Evolutionary conservation across 2,329 filamentous ascomycete species (phyloP).

Genomic region (Trichoderma arundinaceum): DNA sequence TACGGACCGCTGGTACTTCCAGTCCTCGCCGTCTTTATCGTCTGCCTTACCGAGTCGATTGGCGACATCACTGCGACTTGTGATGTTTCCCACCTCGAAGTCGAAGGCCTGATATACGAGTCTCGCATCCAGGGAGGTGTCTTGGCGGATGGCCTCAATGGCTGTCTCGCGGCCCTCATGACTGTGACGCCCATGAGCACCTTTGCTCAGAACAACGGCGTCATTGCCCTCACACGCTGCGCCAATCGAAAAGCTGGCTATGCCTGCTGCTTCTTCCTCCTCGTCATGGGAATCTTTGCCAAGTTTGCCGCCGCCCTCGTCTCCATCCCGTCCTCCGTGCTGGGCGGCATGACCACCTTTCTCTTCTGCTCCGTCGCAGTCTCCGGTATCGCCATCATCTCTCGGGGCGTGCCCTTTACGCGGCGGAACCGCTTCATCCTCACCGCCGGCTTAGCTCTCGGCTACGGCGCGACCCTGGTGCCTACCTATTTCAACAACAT

Average conservation of each 20-base stretch:
- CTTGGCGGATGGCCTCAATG: conserved; percentile 77
- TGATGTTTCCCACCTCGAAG: conserved; percentile 77
- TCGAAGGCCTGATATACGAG: conserved; percentile 74
- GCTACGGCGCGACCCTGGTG: conserved; percentile 72
- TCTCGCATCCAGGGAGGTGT: conserved; percentile 80
- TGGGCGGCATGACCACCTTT: conserved; percentile 80
- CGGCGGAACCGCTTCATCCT: conserved; percentile 82
- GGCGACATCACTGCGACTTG: conserved; percentile 82
- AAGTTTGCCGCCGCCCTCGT: conserved; percentile 83
- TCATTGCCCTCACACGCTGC: conserved; percentile 81
- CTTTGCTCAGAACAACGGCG: conserved; percentile 85
- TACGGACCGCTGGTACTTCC: conserved; percentile 78
- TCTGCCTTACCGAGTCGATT: conserved; percentile 79
- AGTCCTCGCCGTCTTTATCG: conserved; percentile 71
- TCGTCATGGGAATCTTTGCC: conserved; percentile 81
- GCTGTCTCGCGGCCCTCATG: conserved; percentile 74
- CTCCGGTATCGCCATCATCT: conserved; percentile 77
- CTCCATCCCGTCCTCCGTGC: conserved; percentile 70
- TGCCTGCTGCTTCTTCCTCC: conserved; percentile 75
- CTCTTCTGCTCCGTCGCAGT: conserved; percentile 78
- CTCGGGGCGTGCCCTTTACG: conserved; percentile 72
- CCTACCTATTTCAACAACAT: conserved; percentile 71
- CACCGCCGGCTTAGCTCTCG: conserved; percentile 74
- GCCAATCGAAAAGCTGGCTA: conserved; percentile 83
- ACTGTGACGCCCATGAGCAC: conserved; percentile 82